Evolutionary conservation across 225 moss, liverwort and hornwort genomes (phyloP).

Genomic region (Thuidium tamariscinum): DNA sequence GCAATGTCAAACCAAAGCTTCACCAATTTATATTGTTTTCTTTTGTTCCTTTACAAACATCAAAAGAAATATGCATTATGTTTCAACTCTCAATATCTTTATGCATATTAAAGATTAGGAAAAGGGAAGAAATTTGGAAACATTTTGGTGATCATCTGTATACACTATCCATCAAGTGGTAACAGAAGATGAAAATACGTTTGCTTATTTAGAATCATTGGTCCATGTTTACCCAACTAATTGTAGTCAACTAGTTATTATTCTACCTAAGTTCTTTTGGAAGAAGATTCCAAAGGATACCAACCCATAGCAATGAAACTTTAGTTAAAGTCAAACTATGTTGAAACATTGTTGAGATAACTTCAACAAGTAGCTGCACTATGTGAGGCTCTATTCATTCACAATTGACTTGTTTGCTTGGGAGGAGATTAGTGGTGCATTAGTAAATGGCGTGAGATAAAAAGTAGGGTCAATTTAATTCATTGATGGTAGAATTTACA

Average conservation of each 20-base stretch:
- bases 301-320: neutral
- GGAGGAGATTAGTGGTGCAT: too few relatives aligned
- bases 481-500: too few relatives aligned
- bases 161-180: too few relatives aligned
- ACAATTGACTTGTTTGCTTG: neutral
- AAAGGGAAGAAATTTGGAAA: neutral
- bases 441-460: too few relatives aligned
- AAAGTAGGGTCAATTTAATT: too few relatives aligned
- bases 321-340: neutral
- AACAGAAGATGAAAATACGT: neutral
- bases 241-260: neutral
- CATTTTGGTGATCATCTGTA: neutral
- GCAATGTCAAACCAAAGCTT: neutral
- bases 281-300: too few relatives aligned
- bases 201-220: neutral
- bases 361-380: neutral
- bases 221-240: neutral
- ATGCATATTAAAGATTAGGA: too few relatives aligned
- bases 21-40: too few relatives aligned
- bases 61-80: neutral
- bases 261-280: too few relatives aligned
- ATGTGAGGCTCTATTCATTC: fast-evolving
- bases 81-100: neutral
- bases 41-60: neutral
- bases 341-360: neutral